Conservation (phyloP, 768 basidiomycete genomes). For the Strobilomyces echinocephalus region DNA sequence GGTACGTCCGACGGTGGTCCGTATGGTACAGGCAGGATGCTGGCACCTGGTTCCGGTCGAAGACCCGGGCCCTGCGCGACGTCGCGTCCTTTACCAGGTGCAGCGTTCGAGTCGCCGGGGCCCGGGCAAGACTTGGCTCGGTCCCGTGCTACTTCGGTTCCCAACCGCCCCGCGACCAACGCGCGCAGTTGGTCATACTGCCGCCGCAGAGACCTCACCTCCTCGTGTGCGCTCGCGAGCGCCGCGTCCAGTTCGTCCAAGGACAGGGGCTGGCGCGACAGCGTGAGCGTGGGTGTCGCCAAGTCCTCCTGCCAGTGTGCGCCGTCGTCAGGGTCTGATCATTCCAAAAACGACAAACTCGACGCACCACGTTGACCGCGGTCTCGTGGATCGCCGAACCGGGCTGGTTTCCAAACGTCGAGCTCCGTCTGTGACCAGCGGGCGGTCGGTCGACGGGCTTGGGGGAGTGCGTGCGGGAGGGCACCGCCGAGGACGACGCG, state of each 20-base stretch:
- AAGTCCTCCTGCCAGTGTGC: constrained; percentile 12
- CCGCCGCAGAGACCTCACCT: constrained; percentile 23
- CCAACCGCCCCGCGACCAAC: constrained; percentile 14
- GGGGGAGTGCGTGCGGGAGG: constrained; percentile 16
- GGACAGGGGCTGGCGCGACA: constrained; percentile 14
- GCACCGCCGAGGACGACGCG: constrained; percentile 1
- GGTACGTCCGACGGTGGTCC: constrained; percentile 2
- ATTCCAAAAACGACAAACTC: constrained; percentile 1
- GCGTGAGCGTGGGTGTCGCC: neutral
- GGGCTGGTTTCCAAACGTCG: constrained; percentile 21
- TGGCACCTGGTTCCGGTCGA: neutral
- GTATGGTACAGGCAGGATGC: neutral
- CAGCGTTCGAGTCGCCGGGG: neutral
- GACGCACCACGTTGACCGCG: constrained; percentile 7
- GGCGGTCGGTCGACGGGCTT: neutral
- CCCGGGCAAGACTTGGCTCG: neutral
- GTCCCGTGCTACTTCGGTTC: constrained; percentile 1
- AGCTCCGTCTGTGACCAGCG: constrained; percentile 18
- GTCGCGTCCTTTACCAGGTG: neutral
- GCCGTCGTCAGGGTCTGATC: neutral
- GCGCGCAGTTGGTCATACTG: constrained; percentile 24
- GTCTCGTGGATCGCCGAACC: constrained; percentile 11
- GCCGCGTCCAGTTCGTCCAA: constrained; percentile 25
- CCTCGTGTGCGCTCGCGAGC: constrained; percentile 19
- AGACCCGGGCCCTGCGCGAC: no score